These are phyloP conservation scores for Myxozyma lipomycoides DNA, from an alignment of 805 yeast genomes.

Conservation along the genomic window DNA sequence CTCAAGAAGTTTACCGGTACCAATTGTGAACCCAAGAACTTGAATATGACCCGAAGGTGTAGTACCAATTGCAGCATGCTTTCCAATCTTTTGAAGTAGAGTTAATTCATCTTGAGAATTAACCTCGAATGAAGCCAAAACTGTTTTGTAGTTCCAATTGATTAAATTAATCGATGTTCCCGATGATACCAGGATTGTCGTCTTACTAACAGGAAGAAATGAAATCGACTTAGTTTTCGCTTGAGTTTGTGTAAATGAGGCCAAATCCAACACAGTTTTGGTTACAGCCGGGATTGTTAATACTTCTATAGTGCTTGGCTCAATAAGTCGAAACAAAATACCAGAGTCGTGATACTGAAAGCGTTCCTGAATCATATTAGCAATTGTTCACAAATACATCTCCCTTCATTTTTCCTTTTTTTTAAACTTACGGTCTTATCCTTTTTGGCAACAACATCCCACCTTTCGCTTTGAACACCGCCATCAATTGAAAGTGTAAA, in stretches of 20 bases:
- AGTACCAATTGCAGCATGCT: constrained; percentile 19
- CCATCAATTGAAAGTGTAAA: not conserved
- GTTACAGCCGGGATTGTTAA: constrained; percentile 14
- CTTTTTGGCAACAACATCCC: constrained; percentile 5
- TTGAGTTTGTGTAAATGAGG: constrained; percentile 1
- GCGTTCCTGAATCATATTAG: constrained; percentile 5
- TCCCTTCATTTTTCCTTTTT: not conserved
- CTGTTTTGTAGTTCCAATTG: constrained; percentile 21
- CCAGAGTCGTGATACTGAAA: constrained; percentile 23
- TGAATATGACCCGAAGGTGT: constrained; percentile 10
- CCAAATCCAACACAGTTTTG: constrained; percentile 9
- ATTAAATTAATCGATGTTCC: constrained; percentile 12
- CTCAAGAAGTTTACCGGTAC: constrained; percentile 22
- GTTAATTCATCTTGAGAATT: not conserved
- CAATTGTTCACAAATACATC: too few species aligned
- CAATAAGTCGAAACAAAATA: constrained; percentile 11
- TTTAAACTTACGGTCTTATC: constrained; percentile 6
- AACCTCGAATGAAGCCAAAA: constrained; percentile 11
- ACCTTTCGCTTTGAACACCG: not conserved
- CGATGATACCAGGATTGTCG: constrained; percentile 15
- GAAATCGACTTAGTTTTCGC: not conserved
- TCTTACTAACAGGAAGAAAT: constrained; percentile 16
- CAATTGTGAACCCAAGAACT: constrained; percentile 13
- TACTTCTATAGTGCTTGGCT: constrained; percentile 4
- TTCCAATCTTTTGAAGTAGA: constrained; percentile 11